Percentiles rank a stretch among this genome's conserved stretches.
These are phyloP conservation scores for Penicillium cosmopolitanum DNA, from an alignment of 495 filamentous ascomycete species.

Conservation along the genomic window DNA sequence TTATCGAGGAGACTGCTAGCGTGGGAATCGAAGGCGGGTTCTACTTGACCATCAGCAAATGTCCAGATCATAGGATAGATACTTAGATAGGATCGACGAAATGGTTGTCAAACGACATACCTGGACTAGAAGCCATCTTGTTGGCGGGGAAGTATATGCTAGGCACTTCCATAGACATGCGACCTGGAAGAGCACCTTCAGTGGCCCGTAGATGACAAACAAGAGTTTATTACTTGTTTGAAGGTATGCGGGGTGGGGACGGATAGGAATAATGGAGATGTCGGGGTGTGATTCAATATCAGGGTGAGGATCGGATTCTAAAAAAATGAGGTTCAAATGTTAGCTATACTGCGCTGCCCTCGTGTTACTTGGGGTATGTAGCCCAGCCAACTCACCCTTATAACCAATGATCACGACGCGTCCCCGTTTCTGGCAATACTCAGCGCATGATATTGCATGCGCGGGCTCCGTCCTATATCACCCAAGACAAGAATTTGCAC, in stretches of 20 bases:
- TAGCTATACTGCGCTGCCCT: not conserved
- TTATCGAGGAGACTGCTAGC: slow-evolving; percentile 69
- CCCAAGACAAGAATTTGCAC: slow-evolving; percentile 94
- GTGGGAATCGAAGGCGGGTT: slow-evolving; percentile 97
- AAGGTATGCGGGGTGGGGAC: slow-evolving; percentile 61
- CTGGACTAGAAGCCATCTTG: slow-evolving; percentile 82
- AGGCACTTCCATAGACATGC: slow-evolving; percentile 69
- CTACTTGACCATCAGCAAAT: slow-evolving; percentile 43
- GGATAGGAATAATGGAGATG: slow-evolving; percentile 70
- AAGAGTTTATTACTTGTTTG: slow-evolving; percentile 71
- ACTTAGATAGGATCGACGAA: not conserved
- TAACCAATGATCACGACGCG: slow-evolving; percentile 89
- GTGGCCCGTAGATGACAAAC: slow-evolving; percentile 77
- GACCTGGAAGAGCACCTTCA: slow-evolving; percentile 87
- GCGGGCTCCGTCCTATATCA: slow-evolving; percentile 92
- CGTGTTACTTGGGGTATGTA: not conserved
- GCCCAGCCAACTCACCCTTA: slow-evolving; percentile 56
- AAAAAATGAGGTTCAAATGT: slow-evolving; percentile 2
- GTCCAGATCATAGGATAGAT: not conserved
- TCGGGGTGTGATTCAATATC: slow-evolving; percentile 65
- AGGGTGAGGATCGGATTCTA: slow-evolving; percentile 74
- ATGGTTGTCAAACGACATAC: slow-evolving; percentile 34
- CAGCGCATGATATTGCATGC: slow-evolving; percentile 98
- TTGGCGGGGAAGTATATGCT: slow-evolving; percentile 69
- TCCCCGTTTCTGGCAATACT: slow-evolving; percentile 86